Evolutionary conservation across 805 yeast genomes (phyloP).

Genomic region (Candida patagonica): DNA sequence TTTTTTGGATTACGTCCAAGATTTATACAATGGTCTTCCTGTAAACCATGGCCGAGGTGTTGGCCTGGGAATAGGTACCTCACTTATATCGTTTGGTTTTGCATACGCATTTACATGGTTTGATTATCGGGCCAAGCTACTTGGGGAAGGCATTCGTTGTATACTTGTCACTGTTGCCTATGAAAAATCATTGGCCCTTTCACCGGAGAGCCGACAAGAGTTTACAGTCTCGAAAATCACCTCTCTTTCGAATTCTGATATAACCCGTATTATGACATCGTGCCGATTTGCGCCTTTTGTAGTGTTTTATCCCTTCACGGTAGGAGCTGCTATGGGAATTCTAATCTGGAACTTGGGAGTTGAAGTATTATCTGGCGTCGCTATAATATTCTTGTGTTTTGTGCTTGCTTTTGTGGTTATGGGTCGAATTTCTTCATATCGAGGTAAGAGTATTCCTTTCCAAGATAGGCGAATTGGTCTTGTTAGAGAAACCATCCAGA

Average conservation of each 20-base stretch:
- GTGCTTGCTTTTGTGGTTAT: constrained; percentile 22
- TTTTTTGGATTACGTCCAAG: constrained; percentile 6
- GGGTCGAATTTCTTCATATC: constrained; percentile 35
- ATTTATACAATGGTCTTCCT: constrained; percentile 4
- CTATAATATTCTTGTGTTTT: constrained; percentile 28
- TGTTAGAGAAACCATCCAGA: constrained; percentile 69
- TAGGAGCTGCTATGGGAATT: constrained; percentile 48
- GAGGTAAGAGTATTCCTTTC: constrained; percentile 46
- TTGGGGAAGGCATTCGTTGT: constrained; percentile 64
- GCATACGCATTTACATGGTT: constrained; percentile 5
- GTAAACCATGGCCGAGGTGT: constrained; percentile 10
- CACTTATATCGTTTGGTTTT: constrained; percentile 2
- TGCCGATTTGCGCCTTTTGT: constrained; percentile 52
- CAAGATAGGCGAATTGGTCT: constrained; percentile 64
- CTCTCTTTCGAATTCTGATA: constrained; percentile 61
- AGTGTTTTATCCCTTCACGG: constrained; percentile 49
- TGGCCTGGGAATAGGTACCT: constrained; percentile 10
- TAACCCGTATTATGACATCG: constrained; percentile 64
- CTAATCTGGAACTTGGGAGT: constrained; percentile 56
- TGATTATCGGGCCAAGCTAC: constrained; percentile 29
- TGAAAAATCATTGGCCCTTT: constrained; percentile 51
- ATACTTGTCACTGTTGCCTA: constrained; percentile 58
- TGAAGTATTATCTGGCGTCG: constrained; percentile 54
- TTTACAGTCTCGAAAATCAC: constrained; percentile 59
- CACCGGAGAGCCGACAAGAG: constrained; percentile 41